These are phyloP conservation scores for Pseudopithomyces maydicus DNA, from an alignment of 2,329 filamentous ascomycete genomes.

Conservation along the genomic window DNA sequence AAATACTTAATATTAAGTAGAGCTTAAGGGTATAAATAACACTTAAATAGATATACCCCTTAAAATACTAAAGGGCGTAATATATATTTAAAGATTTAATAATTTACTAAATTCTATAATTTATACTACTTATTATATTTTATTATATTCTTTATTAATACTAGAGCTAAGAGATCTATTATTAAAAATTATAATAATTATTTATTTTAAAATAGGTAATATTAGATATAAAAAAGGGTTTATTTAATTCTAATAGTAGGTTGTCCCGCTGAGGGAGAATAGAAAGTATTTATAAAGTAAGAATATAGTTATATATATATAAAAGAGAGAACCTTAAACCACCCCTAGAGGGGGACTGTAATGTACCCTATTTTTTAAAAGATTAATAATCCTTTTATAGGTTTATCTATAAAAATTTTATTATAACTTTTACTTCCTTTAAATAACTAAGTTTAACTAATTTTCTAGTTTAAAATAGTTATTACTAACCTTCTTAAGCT, in stretches of 20 bases:
- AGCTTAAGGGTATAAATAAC: slow-evolving; percentile 31
- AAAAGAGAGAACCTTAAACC: too few species aligned
- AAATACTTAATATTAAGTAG: slow-evolving; percentile 19
- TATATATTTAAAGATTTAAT: too few species aligned
- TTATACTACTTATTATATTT: too few species aligned
- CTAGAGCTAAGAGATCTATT: slow-evolving; percentile 52
- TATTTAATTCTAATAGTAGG: slow-evolving; percentile 3
- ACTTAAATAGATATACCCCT: too few species aligned
- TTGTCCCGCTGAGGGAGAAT: slow-evolving; percentile 45
- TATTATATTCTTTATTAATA: slow-evolving; percentile 55
- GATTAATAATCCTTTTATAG: too few species aligned
- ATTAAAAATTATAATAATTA: slow-evolving; percentile 44
- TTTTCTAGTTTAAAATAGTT: too few species aligned
- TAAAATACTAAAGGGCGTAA: too few species aligned
- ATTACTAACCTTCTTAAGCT: too few species aligned
- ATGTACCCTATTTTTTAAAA: too few species aligned
- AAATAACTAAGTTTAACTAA: slow-evolving; percentile 54
- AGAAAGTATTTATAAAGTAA: slow-evolving; percentile 41
- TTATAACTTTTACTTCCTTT: slow-evolving; percentile 53
- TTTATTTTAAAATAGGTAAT: slow-evolving; percentile 9
- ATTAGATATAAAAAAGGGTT: slow-evolving; percentile 3
- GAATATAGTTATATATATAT: slow-evolving; percentile 21
- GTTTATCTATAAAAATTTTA: slow-evolving; percentile 54
- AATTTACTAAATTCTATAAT: too few species aligned
- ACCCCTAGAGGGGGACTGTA: too few species aligned